Evolutionary conservation across 441 rosid genomes (phyloP).

Genomic region (Sinapis alba): DNA sequence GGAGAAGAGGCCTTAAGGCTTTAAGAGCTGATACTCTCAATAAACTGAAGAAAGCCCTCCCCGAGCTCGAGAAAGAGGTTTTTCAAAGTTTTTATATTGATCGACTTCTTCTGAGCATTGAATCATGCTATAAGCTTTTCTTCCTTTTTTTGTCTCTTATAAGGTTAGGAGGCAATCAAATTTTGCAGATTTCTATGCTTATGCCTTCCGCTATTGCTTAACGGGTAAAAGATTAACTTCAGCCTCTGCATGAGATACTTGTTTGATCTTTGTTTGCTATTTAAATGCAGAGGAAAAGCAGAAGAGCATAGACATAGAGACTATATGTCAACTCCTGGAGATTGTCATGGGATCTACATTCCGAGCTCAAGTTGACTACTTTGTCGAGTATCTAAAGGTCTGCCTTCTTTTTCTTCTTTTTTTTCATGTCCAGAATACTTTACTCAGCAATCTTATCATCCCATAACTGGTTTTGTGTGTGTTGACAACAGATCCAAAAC

Average conservation of each 20-base stretch:
- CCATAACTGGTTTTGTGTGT: not conserved
- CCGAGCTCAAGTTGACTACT: not conserved
- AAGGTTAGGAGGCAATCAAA: too few species aligned
- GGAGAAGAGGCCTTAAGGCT: slow-evolving; percentile 77
- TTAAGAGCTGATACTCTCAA: slow-evolving; percentile 62
- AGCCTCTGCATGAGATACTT: too few species aligned
- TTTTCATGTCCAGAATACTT: too few species aligned
- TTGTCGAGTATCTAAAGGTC: not conserved
- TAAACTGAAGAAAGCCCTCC: slow-evolving; percentile 75
- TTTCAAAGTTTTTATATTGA: slow-evolving; percentile 11
- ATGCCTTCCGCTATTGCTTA: too few species aligned
- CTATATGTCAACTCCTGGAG: slow-evolving; percentile 30
- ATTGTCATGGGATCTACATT: not conserved
- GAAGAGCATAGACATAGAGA: not conserved
- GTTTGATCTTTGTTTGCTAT: not conserved
- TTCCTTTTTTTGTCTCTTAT: too few species aligned
- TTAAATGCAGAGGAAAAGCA: not conserved
- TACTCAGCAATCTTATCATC: not conserved
- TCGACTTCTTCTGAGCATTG: not conserved
- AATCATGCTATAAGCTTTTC: too few species aligned
- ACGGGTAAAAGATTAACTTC: slow-evolving; percentile 33
- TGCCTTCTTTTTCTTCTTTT: too few species aligned
- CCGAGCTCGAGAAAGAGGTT: slow-evolving; percentile 61
- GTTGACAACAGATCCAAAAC: slow-evolving; percentile 49
- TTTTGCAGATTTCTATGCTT: too few species aligned